Evolutionary conservation across 2,329 filamentous ascomycete species (phyloP).

Genomic region (Monilinia fructigena): DNA sequence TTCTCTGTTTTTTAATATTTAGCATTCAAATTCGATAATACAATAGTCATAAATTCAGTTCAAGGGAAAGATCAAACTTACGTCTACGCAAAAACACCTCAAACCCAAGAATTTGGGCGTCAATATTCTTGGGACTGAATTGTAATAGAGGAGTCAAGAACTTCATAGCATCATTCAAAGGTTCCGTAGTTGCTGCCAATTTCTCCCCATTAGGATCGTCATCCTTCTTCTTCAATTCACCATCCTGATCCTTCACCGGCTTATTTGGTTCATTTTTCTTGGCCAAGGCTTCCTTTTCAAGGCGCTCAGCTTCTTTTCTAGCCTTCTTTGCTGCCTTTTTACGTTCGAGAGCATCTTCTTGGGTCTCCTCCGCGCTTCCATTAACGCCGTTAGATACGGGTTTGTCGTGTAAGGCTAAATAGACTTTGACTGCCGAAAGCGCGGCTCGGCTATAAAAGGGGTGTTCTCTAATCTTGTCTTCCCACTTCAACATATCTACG

Average conservation of each 20-base stretch:
- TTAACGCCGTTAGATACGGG: conserved; percentile 65
- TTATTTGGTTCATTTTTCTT: conserved; percentile 85
- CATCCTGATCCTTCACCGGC: conserved; percentile 55
- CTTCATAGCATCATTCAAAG: conserved; percentile 82
- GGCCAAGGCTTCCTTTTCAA: conserved; percentile 76
- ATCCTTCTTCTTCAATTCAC: conserved; percentile 80
- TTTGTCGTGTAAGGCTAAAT: conserved; percentile 75
- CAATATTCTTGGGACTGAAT: conserved; percentile 74
- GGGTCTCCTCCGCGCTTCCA: conserved; percentile 47
- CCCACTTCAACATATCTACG: conserved; percentile 94
- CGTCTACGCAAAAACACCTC: conserved; percentile 84
- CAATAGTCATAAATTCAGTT: neutral
- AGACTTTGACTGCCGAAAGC: conserved; percentile 75
- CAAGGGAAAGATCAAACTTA: conserved; percentile 49
- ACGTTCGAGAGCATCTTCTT: conserved; percentile 63
- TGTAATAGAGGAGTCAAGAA: conserved; percentile 81
- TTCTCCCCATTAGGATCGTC: conserved; percentile 81
- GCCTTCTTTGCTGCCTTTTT: conserved; percentile 92
- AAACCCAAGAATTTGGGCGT: conserved; percentile 82
- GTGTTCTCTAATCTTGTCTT: conserved; percentile 85
- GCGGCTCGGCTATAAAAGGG: conserved; percentile 89
- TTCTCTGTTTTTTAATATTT: conserved; percentile 60
- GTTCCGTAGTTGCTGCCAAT: conserved; percentile 76
- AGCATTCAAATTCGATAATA: conserved; percentile 26
- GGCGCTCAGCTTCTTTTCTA: conserved; percentile 72